These are phyloP conservation scores for Plasmopara halstedii DNA, from an alignment of 352 stramenopile genomes.

Conservation along the genomic window DNA sequence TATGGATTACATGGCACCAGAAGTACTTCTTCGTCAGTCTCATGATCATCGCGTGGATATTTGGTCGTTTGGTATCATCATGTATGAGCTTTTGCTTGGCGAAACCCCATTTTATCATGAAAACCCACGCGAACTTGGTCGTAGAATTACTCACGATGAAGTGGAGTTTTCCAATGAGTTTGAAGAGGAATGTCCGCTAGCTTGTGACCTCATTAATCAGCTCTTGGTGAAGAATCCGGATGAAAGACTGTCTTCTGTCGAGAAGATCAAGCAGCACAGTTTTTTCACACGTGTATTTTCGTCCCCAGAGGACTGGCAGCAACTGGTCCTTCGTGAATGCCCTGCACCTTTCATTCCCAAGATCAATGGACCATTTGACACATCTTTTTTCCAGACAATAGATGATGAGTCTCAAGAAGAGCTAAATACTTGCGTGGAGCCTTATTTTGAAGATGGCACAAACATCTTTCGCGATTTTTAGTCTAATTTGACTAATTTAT, in stretches of 20 bases:
- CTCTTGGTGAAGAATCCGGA: constrained; percentile 53
- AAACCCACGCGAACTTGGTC: constrained; percentile 70
- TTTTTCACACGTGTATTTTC: constrained; percentile 48
- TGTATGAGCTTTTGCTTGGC: constrained; percentile 83
- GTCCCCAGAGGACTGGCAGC: constrained; percentile 29
- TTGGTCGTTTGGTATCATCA: constrained; percentile 79
- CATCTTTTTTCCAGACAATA: constrained; percentile 59
- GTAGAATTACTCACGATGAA: constrained; percentile 55
- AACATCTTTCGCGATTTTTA: constrained; percentile 56
- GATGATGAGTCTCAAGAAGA: constrained; percentile 48
- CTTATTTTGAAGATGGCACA: constrained; percentile 61
- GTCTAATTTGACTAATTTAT: neutral
- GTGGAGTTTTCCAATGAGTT: constrained; percentile 68
- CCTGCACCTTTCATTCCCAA: constrained; percentile 56
- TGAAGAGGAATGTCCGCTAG: constrained; percentile 36
- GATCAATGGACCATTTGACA: constrained; percentile 56
- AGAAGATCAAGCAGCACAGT: constrained; percentile 45
- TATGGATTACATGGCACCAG: constrained; percentile 78
- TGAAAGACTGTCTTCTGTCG: constrained; percentile 32
- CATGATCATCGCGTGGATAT: constrained; percentile 72
- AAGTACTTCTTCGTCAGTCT: constrained; percentile 51
- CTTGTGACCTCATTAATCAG: constrained; percentile 46
- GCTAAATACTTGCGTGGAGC: constrained; percentile 37
- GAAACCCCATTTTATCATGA: constrained; percentile 83
- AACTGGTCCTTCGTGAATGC: constrained; percentile 31